Conservation (phyloP, 345 rosid species). For the Trapa incisa region DNA sequence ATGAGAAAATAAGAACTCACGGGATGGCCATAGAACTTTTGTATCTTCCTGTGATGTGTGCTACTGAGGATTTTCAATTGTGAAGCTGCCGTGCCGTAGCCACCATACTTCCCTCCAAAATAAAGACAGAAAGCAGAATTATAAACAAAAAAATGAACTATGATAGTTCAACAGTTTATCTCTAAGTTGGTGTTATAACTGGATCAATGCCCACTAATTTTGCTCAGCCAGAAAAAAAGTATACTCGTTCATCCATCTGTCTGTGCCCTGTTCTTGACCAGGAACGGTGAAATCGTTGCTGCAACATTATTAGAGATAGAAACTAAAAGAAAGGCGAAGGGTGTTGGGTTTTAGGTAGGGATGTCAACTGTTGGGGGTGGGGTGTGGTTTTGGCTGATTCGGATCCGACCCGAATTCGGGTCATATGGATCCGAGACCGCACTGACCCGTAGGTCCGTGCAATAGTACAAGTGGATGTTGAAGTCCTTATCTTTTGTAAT, state of each 20-base stretch:
- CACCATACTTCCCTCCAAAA: constrained; percentile 55
- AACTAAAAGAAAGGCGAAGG: background rate
- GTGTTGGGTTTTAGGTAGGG: too few species aligned
- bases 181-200: background rate
- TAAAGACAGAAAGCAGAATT: constrained; percentile 7
- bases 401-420: too few species aligned
- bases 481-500: constrained; percentile 91
- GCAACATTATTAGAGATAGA: background rate
- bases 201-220: background rate
- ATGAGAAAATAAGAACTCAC: constrained; percentile 31
- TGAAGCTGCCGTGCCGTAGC: constrained; percentile 56
- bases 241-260: background rate
- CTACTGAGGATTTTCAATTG: constrained; percentile 63
- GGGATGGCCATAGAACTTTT: too few species aligned
- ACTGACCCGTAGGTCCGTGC: constrained; percentile 13
- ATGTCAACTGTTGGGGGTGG: too few species aligned
- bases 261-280: too few species aligned
- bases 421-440: too few species aligned
- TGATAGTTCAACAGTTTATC: background rate
- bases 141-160: constrained; percentile 6
- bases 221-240: background rate
- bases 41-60: constrained; percentile 17
- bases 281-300: background rate
- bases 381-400: too few species aligned
- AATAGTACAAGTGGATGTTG: constrained; percentile 83